Evolutionary conservation across 768 basidiomycete genomes (phyloP).

Genomic region (Boletus rubroflammeus): DNA sequence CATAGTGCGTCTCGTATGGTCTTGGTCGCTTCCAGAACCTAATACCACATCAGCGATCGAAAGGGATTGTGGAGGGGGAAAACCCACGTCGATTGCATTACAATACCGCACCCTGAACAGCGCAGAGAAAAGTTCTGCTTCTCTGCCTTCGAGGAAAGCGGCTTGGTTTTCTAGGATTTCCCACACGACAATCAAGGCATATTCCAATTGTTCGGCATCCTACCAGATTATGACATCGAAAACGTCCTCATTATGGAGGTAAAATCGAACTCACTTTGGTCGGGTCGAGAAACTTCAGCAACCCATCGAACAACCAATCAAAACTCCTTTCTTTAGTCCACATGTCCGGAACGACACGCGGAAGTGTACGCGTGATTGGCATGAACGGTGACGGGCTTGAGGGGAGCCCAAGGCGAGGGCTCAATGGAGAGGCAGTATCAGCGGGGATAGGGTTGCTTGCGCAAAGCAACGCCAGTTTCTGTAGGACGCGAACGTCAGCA

Average conservation of each 20-base stretch:
- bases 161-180: slow-evolving; percentile 78
- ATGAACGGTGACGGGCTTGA: slow-evolving; percentile 57
- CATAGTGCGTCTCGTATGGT: slow-evolving; percentile 75
- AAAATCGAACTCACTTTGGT: slow-evolving; percentile 46
- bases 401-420: slow-evolving; percentile 48
- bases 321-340: slow-evolving; percentile 75
- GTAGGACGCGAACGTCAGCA: slow-evolving; percentile 52
- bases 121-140: slow-evolving; percentile 69
- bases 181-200: slow-evolving; percentile 79
- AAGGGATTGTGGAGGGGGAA: background rate
- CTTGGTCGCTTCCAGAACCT: slow-evolving; percentile 84
- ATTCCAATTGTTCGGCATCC: slow-evolving; percentile 65
- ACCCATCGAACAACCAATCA: slow-evolving; percentile 61
- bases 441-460: slow-evolving; percentile 49
- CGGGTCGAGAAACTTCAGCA: slow-evolving; percentile 62
- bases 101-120: slow-evolving; percentile 72
- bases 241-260: background rate
- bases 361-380: slow-evolving; percentile 34
- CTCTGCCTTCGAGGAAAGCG: slow-evolving; percentile 70
- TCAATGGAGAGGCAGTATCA: slow-evolving; percentile 47
- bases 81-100: slow-evolving; percentile 63
- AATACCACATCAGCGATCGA: background rate
- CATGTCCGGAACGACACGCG: slow-evolving; percentile 50
- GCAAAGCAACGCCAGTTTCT: slow-evolving; percentile 64
- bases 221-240: slow-evolving; percentile 28